Conservation (phyloP, 2,329 filamentous ascomycete genomes). For the Aspergillus brunneoviolaceus region DNA sequence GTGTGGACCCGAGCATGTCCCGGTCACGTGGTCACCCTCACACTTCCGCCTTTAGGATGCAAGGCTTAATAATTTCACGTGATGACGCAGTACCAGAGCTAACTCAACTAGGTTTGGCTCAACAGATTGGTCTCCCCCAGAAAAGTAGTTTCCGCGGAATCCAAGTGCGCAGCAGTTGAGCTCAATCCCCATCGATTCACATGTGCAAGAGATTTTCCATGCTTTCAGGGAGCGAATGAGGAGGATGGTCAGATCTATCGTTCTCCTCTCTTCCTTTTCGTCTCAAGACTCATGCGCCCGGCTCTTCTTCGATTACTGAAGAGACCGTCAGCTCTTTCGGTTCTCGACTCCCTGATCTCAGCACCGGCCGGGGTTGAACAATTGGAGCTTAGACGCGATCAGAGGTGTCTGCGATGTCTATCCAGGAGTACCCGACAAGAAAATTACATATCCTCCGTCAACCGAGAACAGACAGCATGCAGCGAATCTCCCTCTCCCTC, state of each 20-base stretch:
- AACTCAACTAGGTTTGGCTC: slow-evolving; percentile 9
- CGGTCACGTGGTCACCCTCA: slow-evolving; percentile 33
- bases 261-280: slow-evolving; percentile 16
- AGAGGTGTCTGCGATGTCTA: slow-evolving; percentile 32
- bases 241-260: slow-evolving; percentile 30
- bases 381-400: slow-evolving; percentile 21
- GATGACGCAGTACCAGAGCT: slow-evolving; percentile 13
- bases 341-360: slow-evolving; percentile 35
- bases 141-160: slow-evolving; percentile 13
- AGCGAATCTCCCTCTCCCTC: slow-evolving; percentile 6
- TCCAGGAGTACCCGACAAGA: slow-evolving; percentile 19
- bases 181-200: background rate
- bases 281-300: slow-evolving; percentile 40
- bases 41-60: slow-evolving; percentile 30
- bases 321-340: slow-evolving; percentile 42
- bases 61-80: slow-evolving; percentile 26
- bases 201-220: slow-evolving; percentile 1
- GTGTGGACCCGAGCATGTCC: slow-evolving; percentile 26
- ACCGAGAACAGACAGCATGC: slow-evolving; percentile 4
- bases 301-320: slow-evolving; percentile 45
- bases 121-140: background rate
- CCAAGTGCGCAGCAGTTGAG: slow-evolving; percentile 8
- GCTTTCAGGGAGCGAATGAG: slow-evolving; percentile 11
- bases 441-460: slow-evolving; percentile 4
- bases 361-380: slow-evolving; percentile 35